A percentile compares a stretch with the other conserved stretches of the same genome.
Conservation (phyloP, 73 alveolate species). For the Symbiodinium natans region DNA sequence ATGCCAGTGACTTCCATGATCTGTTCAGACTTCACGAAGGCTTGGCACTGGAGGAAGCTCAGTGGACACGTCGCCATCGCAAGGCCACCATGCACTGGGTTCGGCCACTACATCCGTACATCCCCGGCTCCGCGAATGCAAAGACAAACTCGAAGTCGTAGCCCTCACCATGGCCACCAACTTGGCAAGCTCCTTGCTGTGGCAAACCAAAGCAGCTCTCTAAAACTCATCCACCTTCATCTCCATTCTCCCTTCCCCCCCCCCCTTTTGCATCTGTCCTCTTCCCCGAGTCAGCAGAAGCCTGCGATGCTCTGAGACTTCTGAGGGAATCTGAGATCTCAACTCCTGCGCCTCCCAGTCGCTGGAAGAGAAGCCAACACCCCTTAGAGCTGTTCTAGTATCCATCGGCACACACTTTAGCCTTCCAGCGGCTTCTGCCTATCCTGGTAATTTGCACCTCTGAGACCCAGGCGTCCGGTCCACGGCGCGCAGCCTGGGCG, state of each 20-base stretch:
- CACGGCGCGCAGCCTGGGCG: slow-evolving; percentile 77
- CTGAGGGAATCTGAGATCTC: not conserved
- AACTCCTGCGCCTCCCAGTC: slow-evolving; percentile 12
- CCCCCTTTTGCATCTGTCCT: not conserved
- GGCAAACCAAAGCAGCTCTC: no score
- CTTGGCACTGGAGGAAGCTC: no score
- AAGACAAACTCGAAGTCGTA: no score
- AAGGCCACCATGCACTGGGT: no score
- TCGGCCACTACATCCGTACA: no score
- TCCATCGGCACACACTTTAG: not conserved
- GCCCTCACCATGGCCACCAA: not conserved
- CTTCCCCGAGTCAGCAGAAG: not conserved
- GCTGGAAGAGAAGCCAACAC: slow-evolving; percentile 65
- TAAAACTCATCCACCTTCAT: no score
- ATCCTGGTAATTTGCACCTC: not conserved
- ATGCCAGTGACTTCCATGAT: no score
- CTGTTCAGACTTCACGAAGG: no score
- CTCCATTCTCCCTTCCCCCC: no score
- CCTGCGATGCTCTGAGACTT: not conserved
- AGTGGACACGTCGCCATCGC: no score
- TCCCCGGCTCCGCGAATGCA: no score
- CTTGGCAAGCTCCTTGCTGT: not conserved
- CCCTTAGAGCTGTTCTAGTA: not conserved
- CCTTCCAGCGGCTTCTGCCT: not conserved
- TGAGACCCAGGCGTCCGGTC: slow-evolving; percentile 30